These are phyloP conservation scores for Pseudogymnoascus sp. DNA, from an alignment of 2,329 filamentous ascomycete species.

Conservation along the genomic window DNA sequence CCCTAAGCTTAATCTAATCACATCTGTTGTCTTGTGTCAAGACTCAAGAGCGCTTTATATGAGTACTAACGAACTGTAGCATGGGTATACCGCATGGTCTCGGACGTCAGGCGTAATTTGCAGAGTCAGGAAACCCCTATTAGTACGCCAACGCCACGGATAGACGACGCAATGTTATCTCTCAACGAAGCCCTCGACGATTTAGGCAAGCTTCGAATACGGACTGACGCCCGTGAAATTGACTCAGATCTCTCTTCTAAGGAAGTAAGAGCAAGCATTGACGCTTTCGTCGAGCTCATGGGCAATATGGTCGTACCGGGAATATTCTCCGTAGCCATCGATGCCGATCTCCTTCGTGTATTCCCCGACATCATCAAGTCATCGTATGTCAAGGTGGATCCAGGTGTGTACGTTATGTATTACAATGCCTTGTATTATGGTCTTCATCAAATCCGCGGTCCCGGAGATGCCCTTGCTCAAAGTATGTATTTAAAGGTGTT, in stretches of 20 bases:
- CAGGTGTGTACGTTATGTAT: conserved; percentile 1
- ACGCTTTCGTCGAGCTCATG: background rate
- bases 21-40: background rate
- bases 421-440: conserved; percentile 4
- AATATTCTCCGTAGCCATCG: background rate
- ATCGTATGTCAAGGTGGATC: background rate
- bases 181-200: background rate
- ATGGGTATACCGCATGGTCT: conserved; percentile 7
- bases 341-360: background rate
- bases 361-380: background rate
- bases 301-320: background rate
- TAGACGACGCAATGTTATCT: background rate
- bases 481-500: background rate
- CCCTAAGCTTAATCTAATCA: background rate
- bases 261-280: background rate
- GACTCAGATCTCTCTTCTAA: background rate
- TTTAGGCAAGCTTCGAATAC: conserved; percentile 5
- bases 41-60: background rate
- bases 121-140: conserved; percentile 4
- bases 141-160: background rate
- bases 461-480: background rate
- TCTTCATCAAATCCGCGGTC: background rate
- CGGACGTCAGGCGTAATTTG: conserved; percentile 5
- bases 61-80: background rate
- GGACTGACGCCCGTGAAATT: background rate